Evolutionary conservation across 1,284 basidiomycete genomes (phyloP), one percentile per base, ranked within the genome.

Genomic region (Marasmius oreades): DNA sequence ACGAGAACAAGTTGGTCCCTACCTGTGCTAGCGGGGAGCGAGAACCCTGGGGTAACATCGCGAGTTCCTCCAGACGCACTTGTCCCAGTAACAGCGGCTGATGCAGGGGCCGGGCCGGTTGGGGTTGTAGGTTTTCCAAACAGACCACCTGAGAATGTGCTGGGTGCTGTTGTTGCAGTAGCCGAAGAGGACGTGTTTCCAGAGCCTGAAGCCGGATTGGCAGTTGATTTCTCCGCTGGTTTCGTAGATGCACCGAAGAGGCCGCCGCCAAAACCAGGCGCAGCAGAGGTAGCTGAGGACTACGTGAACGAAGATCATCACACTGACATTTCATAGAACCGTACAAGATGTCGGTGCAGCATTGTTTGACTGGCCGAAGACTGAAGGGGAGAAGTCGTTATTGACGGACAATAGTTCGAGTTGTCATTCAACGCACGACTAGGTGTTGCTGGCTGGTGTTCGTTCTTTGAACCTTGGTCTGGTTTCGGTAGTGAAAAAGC

Each of bases 401-500:
- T 28, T 53, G 23, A 43, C 16, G 36, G 18, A 37, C 14, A 16
- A 51, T 20, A 23, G 10, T 20, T 18, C 23, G 36, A 55, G 14
- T n/a, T n/a, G n/a, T 37, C 1, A n/a, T 12, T 33, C 12, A 33
- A 50, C 47, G 28, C 26, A 50, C 47, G 31, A 16, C 26, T 50
- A 8, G 10, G 28, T 31, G 65, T 60, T 11, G 68, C 58, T 43
- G 68, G 68, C 61, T 73, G 73, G 31, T 61, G 42, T n/a, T 64
- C 48, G 55, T 60, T 55, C n/a, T 59, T 61, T 53, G 66, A 58
- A 42, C 56, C 62, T 44, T 66, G 63, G 47, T 72, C 70, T 18
- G 70, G 67, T 61, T 74, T 73, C 20, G 66, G 61, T 31, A 68
- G 62, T 55, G 53, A 61, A 46, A 69, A 70, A 36, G 50, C 56